Evolutionary conservation across 1,284 basidiomycete species (phyloP), one percentile per base, ranked within the genome.

Genomic region (Clitocybe nebularis): DNA sequence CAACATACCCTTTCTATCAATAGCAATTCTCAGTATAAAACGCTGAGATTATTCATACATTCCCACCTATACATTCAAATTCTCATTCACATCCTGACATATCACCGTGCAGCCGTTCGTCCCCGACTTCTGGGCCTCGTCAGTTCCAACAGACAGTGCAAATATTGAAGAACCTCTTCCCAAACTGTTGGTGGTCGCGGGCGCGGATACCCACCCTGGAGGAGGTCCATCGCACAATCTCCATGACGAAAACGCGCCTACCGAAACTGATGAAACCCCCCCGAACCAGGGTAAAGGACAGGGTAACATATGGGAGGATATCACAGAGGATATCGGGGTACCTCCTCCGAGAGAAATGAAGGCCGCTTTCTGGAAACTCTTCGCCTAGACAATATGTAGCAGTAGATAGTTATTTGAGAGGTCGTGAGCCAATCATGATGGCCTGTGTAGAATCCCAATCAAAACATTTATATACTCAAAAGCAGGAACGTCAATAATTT

Each of bases 171-270:
- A 57, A 14, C 54, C 55, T 2, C 57, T 68, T 11, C 87, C 88
- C 23, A 89, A 84, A 59, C 64, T 93, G 40, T 66, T 89, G 30
- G 80, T 90, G 33, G 77, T 89, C 26, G 79, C 80, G 10, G 83
- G 82, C 5, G 71, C 76, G 3, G 71, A 71, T 16, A 85, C 82
- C 0, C 78, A 84, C 55, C 69, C 66, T 25, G 77, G 69, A 44
- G 83, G 79, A 25, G 84, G 84, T 3, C 84, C 84, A 13, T 75
- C 77, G 1, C 72, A 84, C 55, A 79, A 74, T 48, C 66, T 82
- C 16, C 69, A 79, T 53, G 64, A 69, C 25, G 58, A 55, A 35
- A 46, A 51, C 36, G 44, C 45, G 32, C 19, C 43, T 14, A 22
- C 38, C 21, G 59, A 60, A 36, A 45, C 45, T 19, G 50, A 46